Percentiles rank a stretch among this genome's conserved stretches.
phyloP scores from a whole-genome alignment of 2,329 filamentous ascomycete genomes.

The Stemphylium beticola region DNA sequence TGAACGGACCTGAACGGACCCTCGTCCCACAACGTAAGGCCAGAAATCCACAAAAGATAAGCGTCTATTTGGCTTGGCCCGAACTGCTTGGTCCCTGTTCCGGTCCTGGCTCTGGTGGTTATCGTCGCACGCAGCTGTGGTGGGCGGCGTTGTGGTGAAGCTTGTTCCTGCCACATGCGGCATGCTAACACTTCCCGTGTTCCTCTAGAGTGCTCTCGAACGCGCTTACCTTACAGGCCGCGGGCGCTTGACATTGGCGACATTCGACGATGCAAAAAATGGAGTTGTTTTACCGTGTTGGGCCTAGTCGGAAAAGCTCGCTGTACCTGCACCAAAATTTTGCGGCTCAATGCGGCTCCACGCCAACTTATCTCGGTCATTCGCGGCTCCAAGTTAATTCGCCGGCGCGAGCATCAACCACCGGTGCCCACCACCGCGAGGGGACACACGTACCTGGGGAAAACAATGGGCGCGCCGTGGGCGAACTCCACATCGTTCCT shows the following conservation, averaged over 20 bases:
- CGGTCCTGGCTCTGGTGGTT: constrained; percentile 3
- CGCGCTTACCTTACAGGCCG: not conserved
- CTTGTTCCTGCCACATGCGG: not conserved
- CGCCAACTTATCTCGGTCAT: constrained; percentile 5
- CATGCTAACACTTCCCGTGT: not conserved
- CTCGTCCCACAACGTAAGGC: constrained; percentile 6
- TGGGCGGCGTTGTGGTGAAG: constrained; percentile 1
- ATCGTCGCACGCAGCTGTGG: not conserved
- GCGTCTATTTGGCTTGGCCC: constrained; percentile 9
- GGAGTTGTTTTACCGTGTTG: not conserved
- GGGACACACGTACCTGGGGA: constrained; percentile 10
- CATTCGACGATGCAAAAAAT: constrained; percentile 3
- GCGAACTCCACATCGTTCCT: constrained; percentile 9
- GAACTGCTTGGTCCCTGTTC: constrained; percentile 2
- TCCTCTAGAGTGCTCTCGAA: constrained; percentile 11
- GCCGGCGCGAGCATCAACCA: constrained; percentile 5
- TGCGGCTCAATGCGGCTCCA: constrained; percentile 13
- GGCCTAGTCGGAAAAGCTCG: constrained; percentile 7
- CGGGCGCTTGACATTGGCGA: constrained; percentile 7
- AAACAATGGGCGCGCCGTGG: constrained; percentile 10
- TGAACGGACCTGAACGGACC: constrained; percentile 6
- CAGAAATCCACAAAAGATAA: constrained; percentile 15
- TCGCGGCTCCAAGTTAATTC: constrained; percentile 7
- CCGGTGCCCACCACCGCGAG: not conserved
- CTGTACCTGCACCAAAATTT: constrained; percentile 6